A percentile compares a stretch with the other conserved stretches of the same genome.
Conservation (phyloP, 2,329 filamentous ascomycete species). For the Boeremia exigua region DNA sequence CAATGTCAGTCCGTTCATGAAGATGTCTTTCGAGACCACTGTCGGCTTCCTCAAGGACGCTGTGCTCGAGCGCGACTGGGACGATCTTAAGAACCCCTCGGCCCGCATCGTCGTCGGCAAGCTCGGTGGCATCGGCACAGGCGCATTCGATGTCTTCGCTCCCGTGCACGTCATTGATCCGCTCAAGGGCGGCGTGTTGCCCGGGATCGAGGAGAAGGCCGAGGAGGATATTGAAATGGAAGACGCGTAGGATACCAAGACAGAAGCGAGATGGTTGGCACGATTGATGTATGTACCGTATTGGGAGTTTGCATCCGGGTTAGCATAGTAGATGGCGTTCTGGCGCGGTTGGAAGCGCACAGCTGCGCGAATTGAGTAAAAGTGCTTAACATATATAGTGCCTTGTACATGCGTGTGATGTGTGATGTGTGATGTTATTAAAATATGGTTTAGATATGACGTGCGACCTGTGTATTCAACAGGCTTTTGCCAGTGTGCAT, state of each 20-base stretch:
- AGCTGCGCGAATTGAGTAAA: neutral
- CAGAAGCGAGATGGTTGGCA: neutral
- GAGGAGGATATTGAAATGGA: slow-evolving; percentile 24
- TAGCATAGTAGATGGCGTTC: neutral
- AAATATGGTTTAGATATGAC: too few species aligned
- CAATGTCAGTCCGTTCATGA: slow-evolving; percentile 89
- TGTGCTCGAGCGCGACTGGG: slow-evolving; percentile 86
- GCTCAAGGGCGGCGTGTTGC: slow-evolving; percentile 27
- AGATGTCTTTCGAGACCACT: slow-evolving; percentile 99
- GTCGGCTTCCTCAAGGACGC: slow-evolving; percentile 92
- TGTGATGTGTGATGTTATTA: neutral
- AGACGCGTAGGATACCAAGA: slow-evolving; percentile 4
- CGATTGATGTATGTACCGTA: neutral
- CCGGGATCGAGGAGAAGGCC: slow-evolving; percentile 17
- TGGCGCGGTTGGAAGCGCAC: neutral
- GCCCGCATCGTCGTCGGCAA: slow-evolving; percentile 87
- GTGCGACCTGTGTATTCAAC: too few species aligned
- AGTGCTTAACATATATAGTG: neutral
- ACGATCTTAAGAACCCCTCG: slow-evolving; percentile 84
- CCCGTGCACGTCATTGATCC: slow-evolving; percentile 40
- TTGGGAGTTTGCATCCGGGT: neutral
- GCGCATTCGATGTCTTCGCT: slow-evolving; percentile 83
- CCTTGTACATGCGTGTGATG: neutral
- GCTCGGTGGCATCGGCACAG: slow-evolving; percentile 84
- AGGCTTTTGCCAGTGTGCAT: too few species aligned